phyloP scores from a whole-genome alignment of 345 rosid genomes.

The Euphorbia pulcherrima region DNA sequence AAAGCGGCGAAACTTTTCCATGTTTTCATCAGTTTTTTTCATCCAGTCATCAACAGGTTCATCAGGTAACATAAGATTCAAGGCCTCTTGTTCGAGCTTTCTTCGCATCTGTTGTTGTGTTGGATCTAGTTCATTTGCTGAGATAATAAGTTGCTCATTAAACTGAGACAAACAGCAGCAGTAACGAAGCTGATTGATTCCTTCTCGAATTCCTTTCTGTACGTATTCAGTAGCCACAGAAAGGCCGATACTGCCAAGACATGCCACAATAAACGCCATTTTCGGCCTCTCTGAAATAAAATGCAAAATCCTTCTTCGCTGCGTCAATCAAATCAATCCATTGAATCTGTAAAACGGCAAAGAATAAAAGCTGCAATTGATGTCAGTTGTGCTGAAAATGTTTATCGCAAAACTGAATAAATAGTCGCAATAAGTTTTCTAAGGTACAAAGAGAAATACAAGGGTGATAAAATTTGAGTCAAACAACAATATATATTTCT shows the following conservation, averaged over 20 bases:
- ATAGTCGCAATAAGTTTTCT: too few relatives aligned
- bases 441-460: too few relatives aligned
- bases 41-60: neutral
- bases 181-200: conserved; percentile 2
- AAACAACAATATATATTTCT: too few relatives aligned
- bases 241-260: neutral
- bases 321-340: too few relatives aligned
- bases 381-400: too few relatives aligned
- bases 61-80: neutral
- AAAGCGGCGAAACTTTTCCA: neutral
- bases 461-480: too few relatives aligned
- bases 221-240: neutral
- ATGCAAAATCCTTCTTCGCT: too few relatives aligned
- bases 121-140: neutral
- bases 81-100: neutral
- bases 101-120: neutral
- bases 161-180: neutral
- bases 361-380: too few relatives aligned
- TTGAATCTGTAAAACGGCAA: too few relatives aligned
- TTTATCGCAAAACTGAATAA: too few relatives aligned
- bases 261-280: neutral
- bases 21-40: neutral
- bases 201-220: neutral
- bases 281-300: neutral
- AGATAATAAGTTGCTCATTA: neutral